These are phyloP conservation scores for Phycomyces nitens DNA, from an alignment of 192 early-diverging fungal genomes.

Conservation along the genomic window DNA sequence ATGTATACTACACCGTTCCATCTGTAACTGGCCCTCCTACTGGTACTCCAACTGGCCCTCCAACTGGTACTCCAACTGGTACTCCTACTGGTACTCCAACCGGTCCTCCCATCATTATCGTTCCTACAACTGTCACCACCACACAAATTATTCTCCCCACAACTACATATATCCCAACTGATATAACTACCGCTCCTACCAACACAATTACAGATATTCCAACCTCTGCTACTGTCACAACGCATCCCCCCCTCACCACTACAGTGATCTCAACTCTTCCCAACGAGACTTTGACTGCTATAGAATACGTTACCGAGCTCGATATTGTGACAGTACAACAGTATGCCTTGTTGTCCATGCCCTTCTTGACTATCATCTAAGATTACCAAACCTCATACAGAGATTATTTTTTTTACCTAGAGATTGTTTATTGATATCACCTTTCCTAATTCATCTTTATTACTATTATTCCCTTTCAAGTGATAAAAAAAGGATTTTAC, in stretches of 20 bases:
- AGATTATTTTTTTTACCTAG: not conserved
- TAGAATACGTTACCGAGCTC: not conserved
- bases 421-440: not conserved
- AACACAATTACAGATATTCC: too few relatives aligned
- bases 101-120: too few relatives aligned
- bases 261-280: not conserved
- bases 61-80: not conserved
- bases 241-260: not conserved
- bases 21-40: not conserved
- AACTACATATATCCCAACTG: not conserved
- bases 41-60: not conserved
- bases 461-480: not conserved
- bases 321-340: not conserved
- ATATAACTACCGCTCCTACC: not conserved
- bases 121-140: too few relatives aligned
- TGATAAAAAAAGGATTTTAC: too few relatives aligned
- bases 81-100: not conserved
- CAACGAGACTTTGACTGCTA: slow-evolving; percentile 20
- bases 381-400: not conserved
- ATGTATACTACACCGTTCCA: slow-evolving; percentile 5
- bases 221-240: too few relatives aligned
- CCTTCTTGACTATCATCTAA: not conserved
- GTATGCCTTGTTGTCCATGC: not conserved
- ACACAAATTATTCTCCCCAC: too few relatives aligned
- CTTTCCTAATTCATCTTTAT: not conserved